These are phyloP conservation scores for Melanogaster broomeanus DNA, from an alignment of 768 basidiomycete genomes.

Conservation along the genomic window DNA sequence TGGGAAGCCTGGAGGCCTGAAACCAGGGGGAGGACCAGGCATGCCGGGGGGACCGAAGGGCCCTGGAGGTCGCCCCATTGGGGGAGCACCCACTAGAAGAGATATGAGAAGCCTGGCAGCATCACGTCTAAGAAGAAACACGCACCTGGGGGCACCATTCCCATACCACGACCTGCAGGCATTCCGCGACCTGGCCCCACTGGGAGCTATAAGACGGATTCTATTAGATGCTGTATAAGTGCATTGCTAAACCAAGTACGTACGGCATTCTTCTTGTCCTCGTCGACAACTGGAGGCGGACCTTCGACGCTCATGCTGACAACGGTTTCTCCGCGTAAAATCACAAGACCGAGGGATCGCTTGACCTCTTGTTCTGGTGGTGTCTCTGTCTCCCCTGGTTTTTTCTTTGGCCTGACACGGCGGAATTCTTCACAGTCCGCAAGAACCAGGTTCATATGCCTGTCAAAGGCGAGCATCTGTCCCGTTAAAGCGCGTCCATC, in stretches of 20 bases:
- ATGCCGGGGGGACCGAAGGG: slow-evolving; percentile 67
- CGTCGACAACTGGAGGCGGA: slow-evolving; percentile 88
- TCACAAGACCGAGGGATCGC: slow-evolving; percentile 93
- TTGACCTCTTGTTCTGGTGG: slow-evolving; percentile 92
- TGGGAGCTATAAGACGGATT: slow-evolving; percentile 56
- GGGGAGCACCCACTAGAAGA: slow-evolving; percentile 56
- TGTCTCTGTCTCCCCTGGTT: slow-evolving; percentile 71
- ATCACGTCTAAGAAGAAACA: slow-evolving; percentile 20
- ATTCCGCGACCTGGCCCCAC: slow-evolving; percentile 92
- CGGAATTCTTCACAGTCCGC: slow-evolving; percentile 99
- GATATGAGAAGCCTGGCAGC: slow-evolving; percentile 14
- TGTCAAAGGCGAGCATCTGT: slow-evolving; percentile 99
- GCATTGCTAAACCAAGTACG: slow-evolving; percentile 28
- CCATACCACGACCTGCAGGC: slow-evolving; percentile 97
- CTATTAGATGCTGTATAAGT: slow-evolving; percentile 17
- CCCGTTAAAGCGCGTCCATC: slow-evolving; percentile 95
- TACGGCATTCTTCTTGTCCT: slow-evolving; percentile 84
- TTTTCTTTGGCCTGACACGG: slow-evolving; percentile 89
- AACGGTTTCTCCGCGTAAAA: slow-evolving; percentile 93
- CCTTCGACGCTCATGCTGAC: slow-evolving; percentile 95
- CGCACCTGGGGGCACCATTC: slow-evolving; percentile 88
- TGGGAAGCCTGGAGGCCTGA: slow-evolving; percentile 82
- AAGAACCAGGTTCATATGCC: slow-evolving; percentile 98
- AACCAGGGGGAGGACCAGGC: slow-evolving; percentile 85
- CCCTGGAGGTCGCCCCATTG: slow-evolving; percentile 70